These are phyloP conservation scores for Jamesozyma lodderae DNA, from an alignment of 805 yeast genomes.

Conservation along the genomic window DNA sequence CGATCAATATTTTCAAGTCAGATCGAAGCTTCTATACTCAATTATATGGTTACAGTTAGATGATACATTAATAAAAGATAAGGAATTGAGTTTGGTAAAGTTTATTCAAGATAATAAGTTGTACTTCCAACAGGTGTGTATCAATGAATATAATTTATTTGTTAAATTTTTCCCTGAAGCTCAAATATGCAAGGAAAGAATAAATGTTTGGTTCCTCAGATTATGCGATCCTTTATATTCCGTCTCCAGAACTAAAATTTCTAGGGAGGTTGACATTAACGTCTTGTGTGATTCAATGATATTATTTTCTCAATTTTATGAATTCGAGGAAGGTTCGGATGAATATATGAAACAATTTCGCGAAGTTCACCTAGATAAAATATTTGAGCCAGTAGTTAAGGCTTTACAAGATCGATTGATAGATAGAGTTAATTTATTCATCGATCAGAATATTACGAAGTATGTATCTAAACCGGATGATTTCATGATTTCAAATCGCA, in stretches of 20 bases:
- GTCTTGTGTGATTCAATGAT: constrained; percentile 68
- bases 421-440: constrained; percentile 64
- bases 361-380: constrained; percentile 40
- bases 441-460: constrained; percentile 57
- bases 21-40: constrained; percentile 42
- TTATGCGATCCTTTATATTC: constrained; percentile 76
- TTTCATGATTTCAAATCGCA: constrained; percentile 47
- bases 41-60: constrained; percentile 34
- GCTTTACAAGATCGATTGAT: constrained; percentile 76
- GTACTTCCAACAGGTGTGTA: constrained; percentile 49
- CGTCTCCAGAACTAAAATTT: constrained; percentile 50
- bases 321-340: constrained; percentile 44
- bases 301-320: constrained; percentile 57
- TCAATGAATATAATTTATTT: constrained; percentile 55
- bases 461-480: constrained; percentile 65
- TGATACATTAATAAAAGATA: constrained; percentile 16
- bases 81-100: constrained; percentile 38
- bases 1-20: constrained; percentile 49
- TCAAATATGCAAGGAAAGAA: constrained; percentile 29
- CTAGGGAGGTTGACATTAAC: constrained; percentile 61
- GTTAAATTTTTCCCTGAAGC: constrained; percentile 39
- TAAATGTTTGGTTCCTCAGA: constrained; percentile 52
- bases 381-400: constrained; percentile 62
- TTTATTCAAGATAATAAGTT: constrained; percentile 54
- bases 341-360: constrained; percentile 25